Percentiles rank a stretch among this genome's conserved stretches.
These are phyloP conservation scores for Phytophthora pini DNA, from an alignment of 352 stramenopile genomes.

Conservation along the genomic window DNA sequence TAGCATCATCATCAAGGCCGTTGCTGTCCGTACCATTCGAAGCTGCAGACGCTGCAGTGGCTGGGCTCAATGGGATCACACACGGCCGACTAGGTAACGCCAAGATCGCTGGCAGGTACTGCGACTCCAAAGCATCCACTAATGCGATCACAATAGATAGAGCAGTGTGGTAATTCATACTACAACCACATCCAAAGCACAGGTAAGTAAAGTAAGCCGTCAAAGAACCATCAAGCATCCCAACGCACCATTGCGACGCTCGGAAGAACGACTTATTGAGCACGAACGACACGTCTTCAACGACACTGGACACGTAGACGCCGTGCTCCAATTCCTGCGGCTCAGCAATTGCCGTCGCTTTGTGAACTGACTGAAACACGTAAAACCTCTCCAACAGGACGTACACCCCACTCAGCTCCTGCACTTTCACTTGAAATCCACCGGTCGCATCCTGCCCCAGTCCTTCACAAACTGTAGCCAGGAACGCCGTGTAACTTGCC, in stretches of 20 bases:
- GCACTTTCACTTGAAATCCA: conserved; percentile 64
- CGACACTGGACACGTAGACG: conserved; percentile 81
- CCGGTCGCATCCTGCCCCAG: conserved; percentile 42
- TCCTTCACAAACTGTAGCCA: conserved; percentile 58
- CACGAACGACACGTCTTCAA: conserved; percentile 88
- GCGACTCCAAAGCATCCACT: conserved; percentile 84
- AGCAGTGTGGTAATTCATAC: conserved; percentile 83
- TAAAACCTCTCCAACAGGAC: conserved; percentile 87
- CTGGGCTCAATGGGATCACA: conserved; percentile 53
- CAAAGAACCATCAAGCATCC: background rate
- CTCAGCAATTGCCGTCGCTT: conserved; percentile 83
- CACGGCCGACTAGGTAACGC: conserved; percentile 67
- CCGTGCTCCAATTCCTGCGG: conserved; percentile 69
- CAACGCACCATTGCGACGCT: conserved; percentile 70
- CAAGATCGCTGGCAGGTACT: conserved; percentile 79
- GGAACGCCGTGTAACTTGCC: conserved; percentile 70
- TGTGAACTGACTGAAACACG: conserved; percentile 86
- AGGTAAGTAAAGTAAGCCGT: conserved; percentile 9
- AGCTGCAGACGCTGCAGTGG: conserved; percentile 8
- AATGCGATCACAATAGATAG: conserved; percentile 85
- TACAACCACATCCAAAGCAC: conserved; percentile 26
- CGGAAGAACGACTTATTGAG: conserved; percentile 85
- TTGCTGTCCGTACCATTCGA: conserved; percentile 1
- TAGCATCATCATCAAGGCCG: conserved; percentile 18
- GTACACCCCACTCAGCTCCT: conserved; percentile 84